phyloP scores from a whole-genome alignment of 2,329 filamentous ascomycete genomes.

The Colletotrichum sp. region DNA sequence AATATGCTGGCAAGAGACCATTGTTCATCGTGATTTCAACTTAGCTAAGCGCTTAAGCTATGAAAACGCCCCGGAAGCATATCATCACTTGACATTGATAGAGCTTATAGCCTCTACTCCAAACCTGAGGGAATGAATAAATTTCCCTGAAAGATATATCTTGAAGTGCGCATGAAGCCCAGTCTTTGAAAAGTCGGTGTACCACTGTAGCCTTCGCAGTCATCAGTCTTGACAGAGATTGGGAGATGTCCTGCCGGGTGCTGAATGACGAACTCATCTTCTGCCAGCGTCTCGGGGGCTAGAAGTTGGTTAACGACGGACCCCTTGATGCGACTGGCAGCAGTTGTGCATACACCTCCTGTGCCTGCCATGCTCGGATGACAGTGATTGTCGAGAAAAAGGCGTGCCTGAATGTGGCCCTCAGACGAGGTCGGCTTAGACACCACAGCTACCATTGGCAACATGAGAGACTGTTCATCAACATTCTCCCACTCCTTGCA shows the following conservation, averaged over 20 bases:
- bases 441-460: background rate
- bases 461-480: background rate
- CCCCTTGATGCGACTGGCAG: background rate
- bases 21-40: background rate
- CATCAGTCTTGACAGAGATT: background rate
- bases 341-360: background rate
- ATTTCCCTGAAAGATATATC: background rate
- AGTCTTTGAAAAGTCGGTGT: background rate
- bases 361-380: background rate
- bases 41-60: background rate
- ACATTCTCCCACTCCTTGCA: background rate
- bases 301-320: background rate
- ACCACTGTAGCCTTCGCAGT: background rate
- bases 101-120: background rate
- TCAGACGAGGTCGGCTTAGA: background rate
- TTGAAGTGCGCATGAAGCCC: background rate
- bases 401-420: background rate
- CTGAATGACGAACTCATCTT: background rate
- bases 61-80: background rate
- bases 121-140: background rate
- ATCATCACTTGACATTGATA: background rate
- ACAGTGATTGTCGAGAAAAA: background rate
- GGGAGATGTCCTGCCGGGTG: background rate
- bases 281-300: background rate
- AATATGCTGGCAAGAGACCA: background rate